phyloP scores from a whole-genome alignment of 192 early-diverging fungal genomes.

The Mortierella claussenii region DNA sequence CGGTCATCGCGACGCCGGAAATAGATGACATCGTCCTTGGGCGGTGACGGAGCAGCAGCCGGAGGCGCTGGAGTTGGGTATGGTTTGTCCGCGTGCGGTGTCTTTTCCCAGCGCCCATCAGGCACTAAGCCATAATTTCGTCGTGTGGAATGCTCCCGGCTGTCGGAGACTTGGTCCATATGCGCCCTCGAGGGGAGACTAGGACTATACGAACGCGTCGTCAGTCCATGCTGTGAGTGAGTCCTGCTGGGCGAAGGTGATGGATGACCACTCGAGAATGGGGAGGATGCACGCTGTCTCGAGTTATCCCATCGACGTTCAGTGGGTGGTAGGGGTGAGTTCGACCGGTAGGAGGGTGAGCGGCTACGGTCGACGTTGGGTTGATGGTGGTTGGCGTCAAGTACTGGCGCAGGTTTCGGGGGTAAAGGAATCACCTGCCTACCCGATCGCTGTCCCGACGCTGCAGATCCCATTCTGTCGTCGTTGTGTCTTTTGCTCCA shows the following conservation, averaged over 20 bases:
- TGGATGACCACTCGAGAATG: constrained; percentile 1
- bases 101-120: constrained; percentile 47
- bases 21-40: constrained; percentile 36
- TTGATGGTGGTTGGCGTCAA: constrained; percentile 28
- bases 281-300: constrained; percentile 8
- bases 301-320: constrained; percentile 21
- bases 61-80: constrained; percentile 19
- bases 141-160: constrained; percentile 9
- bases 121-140: constrained; percentile 10
- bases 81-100: constrained; percentile 41
- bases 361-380: constrained; percentile 30
- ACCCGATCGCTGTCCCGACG: constrained; percentile 4
- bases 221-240: constrained; percentile 2
- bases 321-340: constrained; percentile 21
- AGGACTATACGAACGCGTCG: constrained; percentile 20
- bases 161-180: constrained; percentile 39
- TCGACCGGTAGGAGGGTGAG: constrained; percentile 38
- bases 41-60: background rate
- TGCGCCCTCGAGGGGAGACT: constrained; percentile 15
- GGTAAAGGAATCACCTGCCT: constrained; percentile 43
- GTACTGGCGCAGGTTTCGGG: constrained; percentile 24
- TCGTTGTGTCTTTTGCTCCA: constrained; percentile 4
- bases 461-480: background rate
- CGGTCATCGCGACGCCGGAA: constrained; percentile 33
- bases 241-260: constrained; percentile 17